Base-by-base conservation (phyloP, 2,329 filamentous ascomycete species). In the Pyrenophora graminea region DNA sequence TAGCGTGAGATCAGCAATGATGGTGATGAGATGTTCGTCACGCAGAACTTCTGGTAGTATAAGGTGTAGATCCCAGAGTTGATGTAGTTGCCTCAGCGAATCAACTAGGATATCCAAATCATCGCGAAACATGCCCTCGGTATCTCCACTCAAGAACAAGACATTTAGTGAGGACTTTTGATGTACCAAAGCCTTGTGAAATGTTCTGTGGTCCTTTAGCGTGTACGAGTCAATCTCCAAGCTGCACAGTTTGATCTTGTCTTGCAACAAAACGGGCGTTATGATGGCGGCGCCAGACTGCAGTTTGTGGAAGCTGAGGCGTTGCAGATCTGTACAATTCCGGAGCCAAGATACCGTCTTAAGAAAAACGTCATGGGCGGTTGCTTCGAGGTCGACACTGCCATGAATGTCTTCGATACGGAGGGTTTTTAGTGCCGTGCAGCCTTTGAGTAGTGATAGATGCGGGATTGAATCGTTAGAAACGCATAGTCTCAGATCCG, bases 291-390 rank as follows among this genome's bases (percentile, higher is more conserved):
- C 74, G 1, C 80, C 81, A 31, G 80, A 80, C 2, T 79, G 68
- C 36, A 87, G 76, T 25, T 76, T 75, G 32, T 69, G 74, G 40
- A 88, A 72, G 13, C 72, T 75, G 17, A 88, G 72, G 18, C 76
- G 74, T 17, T 72, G 71, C 6, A 88, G 75, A 3, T 69, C 68
- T 15, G 73, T 71, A 63, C 85, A 86, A n/a, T 74, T 74, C 17
- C 76, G 71, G 12, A 86, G 69, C 84, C 84, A 86, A 4, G 74
- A 72, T 34, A 81, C 70, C 21, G 82, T 75, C 50, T 80, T 78
- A 0, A 78, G 63, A 50, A 81, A 81, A 6, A 78, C 74, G 51
- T 82, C 80, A 44, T 82, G 77, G 46, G 83, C 76, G 6, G 77
- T 79, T 18, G 72, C 72, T 53, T 83, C 80, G 2, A 84, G 69